phyloP scores from a whole-genome alignment of 495 filamentous ascomycete species.

The Neurospora discreta region DNA sequence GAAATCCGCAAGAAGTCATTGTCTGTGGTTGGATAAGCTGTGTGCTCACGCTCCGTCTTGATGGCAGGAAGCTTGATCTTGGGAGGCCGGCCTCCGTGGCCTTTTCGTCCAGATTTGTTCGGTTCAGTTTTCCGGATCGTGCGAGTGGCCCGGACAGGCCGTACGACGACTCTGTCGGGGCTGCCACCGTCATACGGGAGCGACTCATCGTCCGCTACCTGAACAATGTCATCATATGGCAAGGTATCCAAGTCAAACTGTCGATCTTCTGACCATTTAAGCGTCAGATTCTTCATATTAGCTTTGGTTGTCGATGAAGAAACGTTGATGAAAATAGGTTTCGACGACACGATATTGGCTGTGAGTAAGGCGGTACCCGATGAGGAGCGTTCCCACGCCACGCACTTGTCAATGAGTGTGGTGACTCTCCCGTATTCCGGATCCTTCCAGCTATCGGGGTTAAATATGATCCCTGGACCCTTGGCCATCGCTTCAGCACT shows the following conservation, averaged over 20 bases:
- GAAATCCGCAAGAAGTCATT: constrained; percentile 26
- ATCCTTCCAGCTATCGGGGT: constrained; percentile 24
- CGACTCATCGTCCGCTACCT: constrained; percentile 11
- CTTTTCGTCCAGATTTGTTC: background rate
- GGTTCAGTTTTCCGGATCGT: background rate
- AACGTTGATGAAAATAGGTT: constrained; percentile 26
- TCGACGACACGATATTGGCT: constrained; percentile 16
- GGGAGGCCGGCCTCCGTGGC: constrained; percentile 8
- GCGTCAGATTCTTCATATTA: constrained; percentile 11
- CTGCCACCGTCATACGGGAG: background rate
- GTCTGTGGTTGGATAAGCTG: constrained; percentile 22
- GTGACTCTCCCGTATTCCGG: constrained; percentile 27
- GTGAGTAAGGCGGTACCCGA: constrained; percentile 16
- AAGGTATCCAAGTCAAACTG: constrained; percentile 33
- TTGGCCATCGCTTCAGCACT: constrained; percentile 24
- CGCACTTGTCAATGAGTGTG: constrained; percentile 22
- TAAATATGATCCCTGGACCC: constrained; percentile 1
- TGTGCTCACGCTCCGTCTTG: constrained; percentile 29
- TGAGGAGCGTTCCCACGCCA: constrained; percentile 30
- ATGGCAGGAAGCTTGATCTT: constrained; percentile 22
- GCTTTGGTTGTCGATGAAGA: constrained; percentile 11
- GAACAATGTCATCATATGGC: constrained; percentile 27
- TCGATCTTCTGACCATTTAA: constrained; percentile 23
- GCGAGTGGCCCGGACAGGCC: background rate
- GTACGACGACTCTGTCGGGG: background rate